phyloP scores from a whole-genome alignment of 2,329 filamentous ascomycete species.

The Aspergillus brasiliensis region DNA sequence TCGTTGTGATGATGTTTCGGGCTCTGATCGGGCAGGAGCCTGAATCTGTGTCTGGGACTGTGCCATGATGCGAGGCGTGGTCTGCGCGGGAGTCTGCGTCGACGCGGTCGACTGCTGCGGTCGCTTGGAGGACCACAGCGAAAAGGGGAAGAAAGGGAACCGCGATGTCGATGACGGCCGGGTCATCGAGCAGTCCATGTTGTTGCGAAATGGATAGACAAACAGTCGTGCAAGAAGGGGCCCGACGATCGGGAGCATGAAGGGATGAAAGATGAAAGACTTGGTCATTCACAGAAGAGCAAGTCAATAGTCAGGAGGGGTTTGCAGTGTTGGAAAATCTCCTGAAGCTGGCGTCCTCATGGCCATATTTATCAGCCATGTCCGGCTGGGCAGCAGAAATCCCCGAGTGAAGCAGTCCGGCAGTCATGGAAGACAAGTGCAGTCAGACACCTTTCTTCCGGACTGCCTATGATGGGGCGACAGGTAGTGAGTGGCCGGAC shows the following conservation, averaged over 20 bases:
- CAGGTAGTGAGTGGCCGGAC: slow-evolving; percentile 1
- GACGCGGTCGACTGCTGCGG: not conserved
- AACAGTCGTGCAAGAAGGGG: slow-evolving; percentile 11
- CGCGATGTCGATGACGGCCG: slow-evolving; percentile 14
- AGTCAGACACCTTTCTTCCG: not conserved
- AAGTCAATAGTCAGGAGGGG: not conserved
- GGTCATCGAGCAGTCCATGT: slow-evolving; percentile 18
- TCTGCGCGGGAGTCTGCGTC: slow-evolving; percentile 5
- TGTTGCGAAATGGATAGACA: slow-evolving; percentile 16
- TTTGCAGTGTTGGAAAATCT: not conserved
- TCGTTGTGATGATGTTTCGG: not conserved
- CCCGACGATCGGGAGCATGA: slow-evolving; percentile 16
- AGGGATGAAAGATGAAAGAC: not conserved
- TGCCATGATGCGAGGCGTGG: not conserved
- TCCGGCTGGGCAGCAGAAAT: slow-evolving; percentile 3
- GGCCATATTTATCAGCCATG: not conserved
- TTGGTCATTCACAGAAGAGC: not conserved
- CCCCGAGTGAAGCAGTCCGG: not conserved
- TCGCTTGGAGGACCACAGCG: slow-evolving; percentile 16
- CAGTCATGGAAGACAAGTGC: not conserved
- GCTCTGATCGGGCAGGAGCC: not conserved
- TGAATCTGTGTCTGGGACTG: slow-evolving; percentile 1
- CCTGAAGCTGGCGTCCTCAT: not conserved
- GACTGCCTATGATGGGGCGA: slow-evolving; percentile 13
- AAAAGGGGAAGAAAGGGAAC: slow-evolving; percentile 19